Evolutionary conservation across 163 green algal genomes (phyloP), one percentile per base, ranked within the genome.

Genomic region (Chloromonas sp.): DNA sequence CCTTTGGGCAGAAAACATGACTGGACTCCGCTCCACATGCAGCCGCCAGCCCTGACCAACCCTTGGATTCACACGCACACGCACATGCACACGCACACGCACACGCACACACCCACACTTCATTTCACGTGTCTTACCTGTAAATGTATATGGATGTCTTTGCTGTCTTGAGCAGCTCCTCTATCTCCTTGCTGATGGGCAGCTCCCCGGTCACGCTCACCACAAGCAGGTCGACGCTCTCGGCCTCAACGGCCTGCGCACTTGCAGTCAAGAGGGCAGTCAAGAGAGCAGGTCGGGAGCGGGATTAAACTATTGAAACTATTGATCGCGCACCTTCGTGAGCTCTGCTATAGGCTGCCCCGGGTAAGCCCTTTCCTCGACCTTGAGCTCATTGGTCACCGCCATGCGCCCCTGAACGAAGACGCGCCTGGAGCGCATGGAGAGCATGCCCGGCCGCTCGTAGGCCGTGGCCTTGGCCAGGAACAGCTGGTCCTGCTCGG

Each of bases 341-440:
- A 89, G 86, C 83, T 89, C 86, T 5, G 66, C 78, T 60, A 58
- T 14, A 2, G 71, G 71, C 1, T 0, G 0, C 1, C 83, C 83
- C 60, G 79, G 66, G 71, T 89, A 89, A 13, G 86, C 86, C 5
- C 86, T 83, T 61, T 89, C 86, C 86, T 89, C 83, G 60, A 83
- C 57, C 61, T 58, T n/a, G 1, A 89, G 74, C 1, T 60, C 79
- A 61, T 79, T 60, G 14, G 79, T 71, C 14, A 89, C 86, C n/a
- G 86, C 78, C 86, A 89, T 89, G 79, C 86, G 83, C 11, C 77
- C 86, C 86, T 89, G 86, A 60, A 89, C 86, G 79, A 89, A 89
- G 71, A 89, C 71, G 60, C 86, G 86, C 1, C 86, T 60, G 11
- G 60, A 79, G 70, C 86, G 86, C 86, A 89, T 89, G 66, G 86